These are phyloP conservation scores for Solanum tarapatanum DNA, from an alignment of 257 asterid species.

Conservation along the genomic window DNA sequence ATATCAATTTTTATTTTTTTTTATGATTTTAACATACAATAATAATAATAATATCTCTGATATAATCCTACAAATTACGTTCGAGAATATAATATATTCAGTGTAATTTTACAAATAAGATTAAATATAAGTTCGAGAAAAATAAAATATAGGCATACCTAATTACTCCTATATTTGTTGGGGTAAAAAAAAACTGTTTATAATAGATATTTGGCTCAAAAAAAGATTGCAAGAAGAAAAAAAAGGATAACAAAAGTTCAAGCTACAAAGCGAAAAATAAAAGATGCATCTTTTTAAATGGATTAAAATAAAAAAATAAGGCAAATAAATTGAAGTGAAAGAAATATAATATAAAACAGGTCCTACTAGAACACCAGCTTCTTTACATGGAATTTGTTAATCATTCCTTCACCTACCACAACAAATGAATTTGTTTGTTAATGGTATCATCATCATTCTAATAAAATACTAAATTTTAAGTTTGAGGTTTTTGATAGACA, in stretches of 20 bases:
- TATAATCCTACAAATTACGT: background rate
- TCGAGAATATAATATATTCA: too few species aligned
- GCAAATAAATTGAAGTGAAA: background rate
- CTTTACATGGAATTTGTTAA: background rate
- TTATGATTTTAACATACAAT: background rate
- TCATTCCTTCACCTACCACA: background rate
- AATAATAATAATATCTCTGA: background rate
- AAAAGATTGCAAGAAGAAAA: background rate
- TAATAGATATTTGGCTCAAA: background rate
- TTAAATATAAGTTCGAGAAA: fast-evolving
- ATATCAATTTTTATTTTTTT: too few species aligned
- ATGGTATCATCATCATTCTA: background rate
- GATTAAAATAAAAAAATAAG: background rate
- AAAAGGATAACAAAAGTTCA: background rate
- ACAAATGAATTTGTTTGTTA: background rate
- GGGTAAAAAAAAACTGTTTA: background rate
- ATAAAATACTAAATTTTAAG: background rate
- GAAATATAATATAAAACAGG: background rate
- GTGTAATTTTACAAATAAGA: too few species aligned
- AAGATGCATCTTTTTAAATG: background rate
- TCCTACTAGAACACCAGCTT: background rate
- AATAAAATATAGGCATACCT: too few species aligned
- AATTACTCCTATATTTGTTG: too few species aligned
- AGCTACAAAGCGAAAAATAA: background rate
- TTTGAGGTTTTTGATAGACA: background rate